A percentile compares a stretch with the other conserved stretches of the same genome.
Evolutionary conservation across 2,329 filamentous ascomycete genomes (phyloP).

Genomic region (Colletotrichum scovillei): DNA sequence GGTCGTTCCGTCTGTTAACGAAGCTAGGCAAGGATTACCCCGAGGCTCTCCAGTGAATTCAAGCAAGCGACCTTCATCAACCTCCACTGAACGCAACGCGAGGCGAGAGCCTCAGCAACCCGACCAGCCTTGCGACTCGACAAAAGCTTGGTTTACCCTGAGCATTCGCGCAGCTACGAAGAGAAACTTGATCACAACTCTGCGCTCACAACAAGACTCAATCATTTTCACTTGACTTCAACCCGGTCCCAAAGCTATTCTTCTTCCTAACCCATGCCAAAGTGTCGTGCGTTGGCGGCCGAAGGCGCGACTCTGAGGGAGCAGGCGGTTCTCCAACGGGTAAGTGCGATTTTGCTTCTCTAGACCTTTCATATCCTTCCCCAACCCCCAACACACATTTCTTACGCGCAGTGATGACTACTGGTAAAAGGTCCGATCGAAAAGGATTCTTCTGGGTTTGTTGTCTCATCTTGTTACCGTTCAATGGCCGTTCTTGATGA

Average conservation of each 20-base stretch:
- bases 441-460: conserved; percentile 59
- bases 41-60: conserved; percentile 3
- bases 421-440: conserved; percentile 76
- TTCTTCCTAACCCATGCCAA: conserved; percentile 18
- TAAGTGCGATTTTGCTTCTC: conserved; percentile 1
- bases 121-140: conserved; percentile 8
- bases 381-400: neutral
- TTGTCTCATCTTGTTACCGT: conserved; percentile 38
- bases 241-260: neutral
- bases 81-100: conserved; percentile 27
- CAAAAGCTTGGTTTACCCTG: neutral
- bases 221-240: neutral
- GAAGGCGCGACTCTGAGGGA: conserved; percentile 24
- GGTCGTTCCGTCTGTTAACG: conserved; percentile 12
- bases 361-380: neutral
- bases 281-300: conserved; percentile 7
- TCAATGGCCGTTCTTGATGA: conserved; percentile 38
- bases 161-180: conserved; percentile 1
- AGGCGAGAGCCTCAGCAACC: conserved; percentile 31
- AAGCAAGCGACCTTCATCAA: conserved; percentile 17
- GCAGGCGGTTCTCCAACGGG: neutral
- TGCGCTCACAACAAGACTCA: neutral
- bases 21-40: conserved; percentile 33
- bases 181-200: neutral
- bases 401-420: conserved; percentile 60